phyloP scores from a whole-genome alignment of 164 flowering plant genomes.

The Nymphaea thermarum region DNA sequence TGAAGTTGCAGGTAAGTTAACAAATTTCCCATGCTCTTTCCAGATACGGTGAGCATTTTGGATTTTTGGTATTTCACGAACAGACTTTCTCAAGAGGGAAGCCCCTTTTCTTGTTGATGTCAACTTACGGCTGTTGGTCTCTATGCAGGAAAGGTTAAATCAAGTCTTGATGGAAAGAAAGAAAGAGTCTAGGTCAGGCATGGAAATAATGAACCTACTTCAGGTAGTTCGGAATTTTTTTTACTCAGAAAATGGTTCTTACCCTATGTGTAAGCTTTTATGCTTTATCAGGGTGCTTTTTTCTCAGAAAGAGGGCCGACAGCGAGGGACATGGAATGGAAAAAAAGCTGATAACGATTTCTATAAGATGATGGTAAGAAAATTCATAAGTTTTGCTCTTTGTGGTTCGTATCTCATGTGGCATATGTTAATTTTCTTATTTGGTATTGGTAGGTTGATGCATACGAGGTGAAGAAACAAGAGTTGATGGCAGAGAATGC shows the following conservation, averaged over 20 bases:
- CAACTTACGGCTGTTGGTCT: neutral
- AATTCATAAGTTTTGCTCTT: neutral
- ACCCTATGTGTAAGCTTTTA: neutral
- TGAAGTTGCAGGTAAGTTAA: conserved; percentile 69
- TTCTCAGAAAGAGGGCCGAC: conserved; percentile 96
- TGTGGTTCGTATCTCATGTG: neutral
- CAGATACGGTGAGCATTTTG: neutral
- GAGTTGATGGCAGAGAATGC: conserved; percentile 86
- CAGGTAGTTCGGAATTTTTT: conserved; percentile 34
- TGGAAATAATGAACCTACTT: conserved; percentile 96
- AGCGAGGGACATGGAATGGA: conserved; percentile 98
- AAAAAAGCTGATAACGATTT: conserved; percentile 94
- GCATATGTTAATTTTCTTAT: neutral
- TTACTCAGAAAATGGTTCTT: neutral
- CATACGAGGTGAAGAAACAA: conserved; percentile 90
- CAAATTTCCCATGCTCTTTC: neutral
- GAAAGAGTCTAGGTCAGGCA: conserved; percentile 97
- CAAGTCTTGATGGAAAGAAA: conserved; percentile 98
- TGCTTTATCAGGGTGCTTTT: conserved; percentile 6
- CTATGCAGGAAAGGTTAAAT: conserved; percentile 67
- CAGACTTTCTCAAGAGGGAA: no score
- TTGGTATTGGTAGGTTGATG: conserved; percentile 53
- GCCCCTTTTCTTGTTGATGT: neutral
- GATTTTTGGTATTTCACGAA: no score
- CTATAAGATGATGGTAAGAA: conserved; percentile 84